phyloP scores from a whole-genome alignment of 2,329 filamentous ascomycete species.

The Nemania bipapillata region DNA sequence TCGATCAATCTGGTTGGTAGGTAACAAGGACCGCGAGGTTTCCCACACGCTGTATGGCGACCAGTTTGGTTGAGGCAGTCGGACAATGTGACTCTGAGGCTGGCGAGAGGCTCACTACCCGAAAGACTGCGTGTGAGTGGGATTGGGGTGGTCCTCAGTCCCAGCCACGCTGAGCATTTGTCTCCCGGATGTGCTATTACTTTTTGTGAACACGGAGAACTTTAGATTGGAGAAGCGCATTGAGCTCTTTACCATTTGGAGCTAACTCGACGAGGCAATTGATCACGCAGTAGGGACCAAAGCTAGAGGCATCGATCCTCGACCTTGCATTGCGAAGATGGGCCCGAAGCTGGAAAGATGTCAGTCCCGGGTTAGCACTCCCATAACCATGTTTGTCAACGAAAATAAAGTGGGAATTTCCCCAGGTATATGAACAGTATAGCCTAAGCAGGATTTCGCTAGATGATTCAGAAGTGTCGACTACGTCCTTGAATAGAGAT shows the following conservation, averaged over 20 bases:
- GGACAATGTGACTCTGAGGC: background rate
- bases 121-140: conserved; percentile 1
- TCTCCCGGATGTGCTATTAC: background rate
- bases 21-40: background rate
- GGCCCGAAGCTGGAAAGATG: conserved; percentile 2
- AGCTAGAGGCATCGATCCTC: background rate
- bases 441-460: background rate
- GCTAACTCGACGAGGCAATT: conserved; percentile 3
- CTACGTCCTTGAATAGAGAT: conserved; percentile 7
- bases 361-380: background rate
- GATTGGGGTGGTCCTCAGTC: background rate
- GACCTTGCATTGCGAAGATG: conserved; percentile 10
- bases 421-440: conserved; percentile 13
- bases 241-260: conserved; percentile 11
- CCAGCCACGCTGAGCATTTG: conserved; percentile 11
- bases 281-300: conserved; percentile 1
- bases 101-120: background rate
- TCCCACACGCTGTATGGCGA: background rate
- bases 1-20: conserved; percentile 9
- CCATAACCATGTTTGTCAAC: background rate
- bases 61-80: background rate
- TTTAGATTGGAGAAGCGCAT: background rate
- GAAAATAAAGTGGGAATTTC: background rate
- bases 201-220: background rate
- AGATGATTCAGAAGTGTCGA: background rate